Evolutionary conservation across 768 basidiomycete species (phyloP), one percentile per base, ranked within the genome.

Genomic region (Austroboletus festivus): DNA sequence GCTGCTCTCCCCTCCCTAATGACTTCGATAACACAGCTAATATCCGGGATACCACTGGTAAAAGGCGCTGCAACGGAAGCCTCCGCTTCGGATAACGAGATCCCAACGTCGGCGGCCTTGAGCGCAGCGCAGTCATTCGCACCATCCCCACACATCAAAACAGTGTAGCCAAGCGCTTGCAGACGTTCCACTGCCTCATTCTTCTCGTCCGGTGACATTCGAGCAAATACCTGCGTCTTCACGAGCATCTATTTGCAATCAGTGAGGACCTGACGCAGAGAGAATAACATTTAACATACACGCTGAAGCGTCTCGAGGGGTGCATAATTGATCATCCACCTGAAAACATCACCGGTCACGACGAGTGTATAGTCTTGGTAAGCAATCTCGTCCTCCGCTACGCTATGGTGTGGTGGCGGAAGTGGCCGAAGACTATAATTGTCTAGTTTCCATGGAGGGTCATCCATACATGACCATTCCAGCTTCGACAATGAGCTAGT

Each of bases 141-240:
- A 35, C 96, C 96, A 61, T 99, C 96, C 28, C 96, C 96, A 58
- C 96, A 98, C 86, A 98, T 98, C 10, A 95, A 78, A 13, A 98
- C 96, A 1, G 89, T 95, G 64, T 98, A 99, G 10, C 95, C 96
- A 20, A 99, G 78, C 2, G 79, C 75, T 59, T 98, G 96, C 11
- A 99, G 74, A 2, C 95, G 81, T 67, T 98, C 95, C 16, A 99
- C 91, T 16, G 98, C 83, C 66, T 99, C 96, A 57, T 97, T 95
- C 71, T 99, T 99, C 74, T 98, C 96, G 63, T 98, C 96, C 0
- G 96, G 96, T 9, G 96, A 99, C 96, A 99, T 98, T 20, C 96
- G 82, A 9, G 96, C 94, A 65, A 93, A 99, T 39, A 98, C 85
- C 64, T 96, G 91, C 2, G 94, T 83, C 68, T 95, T 95, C 26